Evolutionary conservation across 352 stramenopile species (phyloP), one percentile per base, ranked within the genome.

Genomic region (Thraustochytrium sp.): DNA sequence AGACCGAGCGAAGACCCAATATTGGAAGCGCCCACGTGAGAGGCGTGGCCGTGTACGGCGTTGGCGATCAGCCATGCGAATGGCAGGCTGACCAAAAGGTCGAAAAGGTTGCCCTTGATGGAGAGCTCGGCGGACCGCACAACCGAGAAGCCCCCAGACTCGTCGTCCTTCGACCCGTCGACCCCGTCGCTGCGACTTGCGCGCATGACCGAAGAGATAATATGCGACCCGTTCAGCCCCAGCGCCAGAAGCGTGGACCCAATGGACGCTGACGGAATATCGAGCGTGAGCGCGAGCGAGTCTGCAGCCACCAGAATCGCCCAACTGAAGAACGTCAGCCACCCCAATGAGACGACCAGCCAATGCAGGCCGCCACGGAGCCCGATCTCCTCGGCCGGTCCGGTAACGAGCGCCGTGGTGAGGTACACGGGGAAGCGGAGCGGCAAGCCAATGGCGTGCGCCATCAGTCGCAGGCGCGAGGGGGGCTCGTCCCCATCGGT

Each of bases 101-200:
- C 68, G 38, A 80, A 80, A 4, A 80, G 4, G 38, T 80, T 80
- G 23, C 68, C 68, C 53, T 80, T 80, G 68, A 80, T 72, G 9
- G 68, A 80, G 49, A 55, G 68, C 68, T 80, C 68, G 16, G 76
- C 29, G 5, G 68, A 65, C 5, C 68, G 48, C 34, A 44, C 68
- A 13, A 80, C 34, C 26, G 26, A 55, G 31, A 11, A 80, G 8
- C 44, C 53, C 21, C 26, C n/a, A n/a, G n/a, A n/a, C n/a, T n/a
- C n/a, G n/a, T n/a, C n/a, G n/a, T n/a, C n/a, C n/a, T n/a, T n/a
- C n/a, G n/a, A n/a, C n/a, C n/a, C n/a, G n/a, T n/a, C 11, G 29
- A 75, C 68, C 8, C 40, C 53, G 21, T 40, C 31, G 37, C 3
- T 26, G 23, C 23, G 11, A 9, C 11, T 29, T 8, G 68, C 48